Evolutionary conservation across 495 filamentous ascomycete species (phyloP), one percentile per base, ranked within the genome.

Genomic region (Immersiella caudata): DNA sequence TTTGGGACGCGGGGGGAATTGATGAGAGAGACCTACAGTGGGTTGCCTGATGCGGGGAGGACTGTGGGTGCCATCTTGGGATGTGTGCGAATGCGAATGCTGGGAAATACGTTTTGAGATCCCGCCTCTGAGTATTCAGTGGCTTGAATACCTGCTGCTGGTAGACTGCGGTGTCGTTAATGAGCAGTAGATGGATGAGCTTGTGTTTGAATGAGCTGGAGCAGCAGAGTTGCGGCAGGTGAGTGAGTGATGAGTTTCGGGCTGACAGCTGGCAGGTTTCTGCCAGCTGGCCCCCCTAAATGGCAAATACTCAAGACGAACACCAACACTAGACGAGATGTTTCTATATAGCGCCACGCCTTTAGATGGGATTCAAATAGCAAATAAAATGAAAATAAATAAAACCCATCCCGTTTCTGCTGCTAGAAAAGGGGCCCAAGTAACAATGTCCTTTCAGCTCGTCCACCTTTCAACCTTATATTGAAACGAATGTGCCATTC

Each of bases 11-110:
- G 6, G 65, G 18, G 11, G 26, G 6, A 22, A 12, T 0, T 21
- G 22, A 51, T 29, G 6, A 0, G 51, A 16, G 40, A 22, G 27
- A 81, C 84, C 74, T 76, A 86, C 84, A 86, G 69, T 29, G 84
- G 84, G 66, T 86, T 86, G 40, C 84, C 84, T 36, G 79, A 82
- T 14, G 75, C 79, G 27, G 84, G 84, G 36, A 86, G 80, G 55
- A 82, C 75, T 7, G 84, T 86, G 21, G 84, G 83, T 20, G 83
- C 67, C 84, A 86, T 86, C 49, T 46, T 33, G 3, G 29, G 29
- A 33, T 3, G 29, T 33, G 29, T 33, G 29, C 29, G 29, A 33
- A 3, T 33, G 29, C 8, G 8, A 33, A 33, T 33, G 29, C 4
- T 8, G 29, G 29, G 8, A 3, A 8, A 8, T 33, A 33, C 29